Percentiles rank a stretch among this genome's conserved stretches.
phyloP scores from a whole-genome alignment of 805 yeast species.

The Spathaspora passalidarum region DNA sequence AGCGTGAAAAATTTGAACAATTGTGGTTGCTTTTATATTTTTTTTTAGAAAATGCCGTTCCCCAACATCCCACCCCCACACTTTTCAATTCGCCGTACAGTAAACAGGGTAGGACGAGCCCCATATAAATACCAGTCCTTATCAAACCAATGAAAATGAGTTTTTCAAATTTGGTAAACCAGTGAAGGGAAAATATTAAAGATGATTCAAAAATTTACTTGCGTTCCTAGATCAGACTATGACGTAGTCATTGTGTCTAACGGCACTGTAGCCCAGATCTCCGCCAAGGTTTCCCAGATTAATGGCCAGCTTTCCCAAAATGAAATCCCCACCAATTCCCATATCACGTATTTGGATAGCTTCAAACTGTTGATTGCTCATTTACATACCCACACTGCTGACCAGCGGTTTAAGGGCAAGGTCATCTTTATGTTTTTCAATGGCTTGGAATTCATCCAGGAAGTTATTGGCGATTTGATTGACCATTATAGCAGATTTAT shows the following conservation, averaged over 20 bases:
- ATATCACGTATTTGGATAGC: conserved; percentile 23
- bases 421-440: conserved; percentile 37
- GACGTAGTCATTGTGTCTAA: conserved; percentile 35
- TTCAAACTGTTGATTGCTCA: conserved; percentile 18
- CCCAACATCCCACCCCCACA: background rate
- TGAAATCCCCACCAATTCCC: conserved; percentile 20
- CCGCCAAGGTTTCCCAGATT: conserved; percentile 21
- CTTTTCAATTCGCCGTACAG: background rate
- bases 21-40: background rate
- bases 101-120: conserved; percentile 4
- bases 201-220: conserved; percentile 36
- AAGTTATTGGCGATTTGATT: conserved; percentile 26
- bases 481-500: conserved; percentile 19
- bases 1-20: background rate
- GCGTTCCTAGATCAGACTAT: conserved; percentile 29
- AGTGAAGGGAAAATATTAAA: background rate
- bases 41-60: background rate
- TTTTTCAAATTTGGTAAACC: background rate
- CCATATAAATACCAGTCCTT: conserved; percentile 12
- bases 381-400: conserved; percentile 9
- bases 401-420: conserved; percentile 21
- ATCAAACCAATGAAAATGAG: conserved; percentile 21
- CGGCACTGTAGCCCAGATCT: conserved; percentile 30
- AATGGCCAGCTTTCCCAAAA: conserved; percentile 14
- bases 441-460: conserved; percentile 30